Percentiles rank a stretch among this genome's conserved stretches.
Conservation (phyloP, 257 asterid genomes). For the Solanum appendiculatum region DNA sequence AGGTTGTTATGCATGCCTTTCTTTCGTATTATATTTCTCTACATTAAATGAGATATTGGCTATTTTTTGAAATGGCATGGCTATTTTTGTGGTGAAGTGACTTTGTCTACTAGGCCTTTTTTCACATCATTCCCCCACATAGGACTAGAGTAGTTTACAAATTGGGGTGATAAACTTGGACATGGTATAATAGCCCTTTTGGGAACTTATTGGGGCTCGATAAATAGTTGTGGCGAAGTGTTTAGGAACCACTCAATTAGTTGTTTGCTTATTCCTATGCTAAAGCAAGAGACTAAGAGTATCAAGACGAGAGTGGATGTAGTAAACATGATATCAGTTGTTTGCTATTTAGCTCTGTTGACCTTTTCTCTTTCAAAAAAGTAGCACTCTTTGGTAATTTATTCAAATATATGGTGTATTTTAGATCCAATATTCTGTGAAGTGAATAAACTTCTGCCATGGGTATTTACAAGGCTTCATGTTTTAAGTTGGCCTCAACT, state of each 20-base stretch:
- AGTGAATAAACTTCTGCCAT: background rate
- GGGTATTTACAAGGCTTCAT: background rate
- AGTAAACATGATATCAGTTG: background rate
- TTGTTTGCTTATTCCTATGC: background rate
- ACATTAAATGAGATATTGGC: background rate
- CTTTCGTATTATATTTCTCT: constrained; percentile 6
- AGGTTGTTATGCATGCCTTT: constrained; percentile 36
- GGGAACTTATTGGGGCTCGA: background rate
- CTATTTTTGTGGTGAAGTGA: background rate
- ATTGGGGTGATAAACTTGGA: background rate
- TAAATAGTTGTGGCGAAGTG: background rate
- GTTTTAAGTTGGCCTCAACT: background rate
- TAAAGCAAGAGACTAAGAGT: background rate
- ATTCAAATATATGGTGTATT: background rate
- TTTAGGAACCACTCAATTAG: background rate
- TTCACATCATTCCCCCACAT: background rate
- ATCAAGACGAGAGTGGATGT: background rate
- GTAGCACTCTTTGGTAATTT: background rate
- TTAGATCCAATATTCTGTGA: background rate
- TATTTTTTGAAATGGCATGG: background rate
- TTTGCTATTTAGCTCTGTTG: background rate
- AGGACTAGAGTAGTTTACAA: background rate
- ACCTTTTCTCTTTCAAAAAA: background rate
- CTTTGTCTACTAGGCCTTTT: background rate
- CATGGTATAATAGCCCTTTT: background rate